Evolutionary conservation across 2,329 filamentous ascomycete species (phyloP).

Genomic region (Botrytis elliptica): DNA sequence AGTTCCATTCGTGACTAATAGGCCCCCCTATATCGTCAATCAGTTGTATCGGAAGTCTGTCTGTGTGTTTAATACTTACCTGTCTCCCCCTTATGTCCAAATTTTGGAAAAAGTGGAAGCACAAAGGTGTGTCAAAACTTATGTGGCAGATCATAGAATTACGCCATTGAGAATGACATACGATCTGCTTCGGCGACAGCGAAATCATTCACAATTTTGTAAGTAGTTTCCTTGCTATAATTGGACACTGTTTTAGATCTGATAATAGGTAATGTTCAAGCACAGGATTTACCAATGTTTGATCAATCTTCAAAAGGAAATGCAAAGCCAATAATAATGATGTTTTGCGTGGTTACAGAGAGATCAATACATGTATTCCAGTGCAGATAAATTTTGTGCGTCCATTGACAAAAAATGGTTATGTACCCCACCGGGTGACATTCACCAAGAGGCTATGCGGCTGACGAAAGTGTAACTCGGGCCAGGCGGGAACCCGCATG

Average conservation of each 20-base stretch:
- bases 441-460: no score
- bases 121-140: no score
- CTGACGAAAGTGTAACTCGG: not conserved
- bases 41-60: no score
- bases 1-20: no score
- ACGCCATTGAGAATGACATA: no score
- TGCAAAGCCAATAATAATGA: not conserved
- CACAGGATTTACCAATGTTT: conserved; percentile 30
- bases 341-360: not conserved
- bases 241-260: accelerated
- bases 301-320: not conserved
- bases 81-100: no score
- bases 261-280: not conserved
- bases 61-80: no score
- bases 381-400: not conserved
- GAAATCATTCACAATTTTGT: not conserved
- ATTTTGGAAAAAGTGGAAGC: no score
- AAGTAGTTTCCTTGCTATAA: not conserved
- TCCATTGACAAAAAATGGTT: not conserved
- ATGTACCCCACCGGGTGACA: not conserved
- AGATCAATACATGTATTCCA: not conserved
- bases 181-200: no score
- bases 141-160: no score
- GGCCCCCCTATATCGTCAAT: no score
- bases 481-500: not conserved